Conservation (phyloP, 345 rosid species). For the Cardamine resedifolia region DNA sequence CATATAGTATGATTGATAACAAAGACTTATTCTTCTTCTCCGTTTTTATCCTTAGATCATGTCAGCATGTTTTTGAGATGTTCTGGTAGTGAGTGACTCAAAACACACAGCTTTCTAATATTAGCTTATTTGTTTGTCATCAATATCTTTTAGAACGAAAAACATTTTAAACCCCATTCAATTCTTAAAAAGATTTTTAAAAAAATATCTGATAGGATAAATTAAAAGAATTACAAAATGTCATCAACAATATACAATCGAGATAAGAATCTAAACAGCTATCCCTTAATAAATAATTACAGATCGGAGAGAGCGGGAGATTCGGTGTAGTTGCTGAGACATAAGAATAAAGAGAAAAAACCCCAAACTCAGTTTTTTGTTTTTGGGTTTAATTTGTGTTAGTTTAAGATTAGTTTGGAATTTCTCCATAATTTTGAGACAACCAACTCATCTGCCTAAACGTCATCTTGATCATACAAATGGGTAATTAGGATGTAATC, state of each 20-base stretch:
- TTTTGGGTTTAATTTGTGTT: background rate
- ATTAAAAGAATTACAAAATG: background rate
- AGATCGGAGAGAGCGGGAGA: slow-evolving; percentile 7
- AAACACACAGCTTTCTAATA: slow-evolving; percentile 10
- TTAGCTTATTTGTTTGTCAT: slow-evolving; percentile 16
- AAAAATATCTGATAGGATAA: background rate
- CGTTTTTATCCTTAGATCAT: background rate
- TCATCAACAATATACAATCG: slow-evolving; percentile 2
- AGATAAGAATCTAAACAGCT: slow-evolving; percentile 28
- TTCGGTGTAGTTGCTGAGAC: slow-evolving; percentile 15
- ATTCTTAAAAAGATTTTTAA: background rate
- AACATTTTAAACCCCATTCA: background rate
- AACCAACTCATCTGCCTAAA: slow-evolving; percentile 32
- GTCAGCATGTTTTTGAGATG: background rate
- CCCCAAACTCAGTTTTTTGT: background rate
- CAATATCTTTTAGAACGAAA: background rate
- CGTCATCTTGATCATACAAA: no score
- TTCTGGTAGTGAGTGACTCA: background rate
- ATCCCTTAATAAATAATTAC: background rate
- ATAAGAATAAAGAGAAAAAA: background rate
- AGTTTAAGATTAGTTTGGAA: slow-evolving; percentile 29
- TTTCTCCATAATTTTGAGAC: background rate
- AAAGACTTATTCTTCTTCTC: slow-evolving; percentile 8
- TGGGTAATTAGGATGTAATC: no score
- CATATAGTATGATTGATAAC: background rate